Conservation (phyloP, 2,329 filamentous ascomycete genomes). For the Sporothrix brunneoviolacea region DNA sequence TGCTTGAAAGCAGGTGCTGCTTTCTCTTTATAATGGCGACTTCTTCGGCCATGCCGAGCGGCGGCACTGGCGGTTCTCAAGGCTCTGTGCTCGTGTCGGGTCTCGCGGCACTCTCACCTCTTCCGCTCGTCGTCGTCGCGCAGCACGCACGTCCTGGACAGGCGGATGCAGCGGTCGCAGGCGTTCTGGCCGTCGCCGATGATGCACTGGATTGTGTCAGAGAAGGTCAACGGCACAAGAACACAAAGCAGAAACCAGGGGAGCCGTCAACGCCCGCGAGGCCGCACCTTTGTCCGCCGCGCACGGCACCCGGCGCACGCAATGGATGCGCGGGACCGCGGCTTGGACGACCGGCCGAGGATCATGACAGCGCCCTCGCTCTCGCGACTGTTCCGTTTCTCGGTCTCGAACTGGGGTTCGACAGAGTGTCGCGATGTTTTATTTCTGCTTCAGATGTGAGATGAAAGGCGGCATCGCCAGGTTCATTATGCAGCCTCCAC, state of each 20-base stretch:
- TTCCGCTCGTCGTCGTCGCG: slow-evolving; percentile 15
- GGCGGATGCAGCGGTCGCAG: slow-evolving; percentile 11
- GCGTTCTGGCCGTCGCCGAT: slow-evolving; percentile 10
- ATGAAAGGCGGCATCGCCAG: too few species aligned
- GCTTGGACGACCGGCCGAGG: slow-evolving; percentile 12
- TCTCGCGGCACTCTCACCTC: slow-evolving; percentile 2
- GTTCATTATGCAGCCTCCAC: too few species aligned
- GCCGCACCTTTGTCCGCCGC: slow-evolving; percentile 12
- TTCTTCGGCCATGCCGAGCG: slow-evolving; percentile 5
- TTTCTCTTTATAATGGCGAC: too few species aligned
- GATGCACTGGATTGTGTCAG: slow-evolving; percentile 9
- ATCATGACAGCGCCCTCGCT: slow-evolving; percentile 6
- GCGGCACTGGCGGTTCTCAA: neutral
- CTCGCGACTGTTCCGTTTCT: too few species aligned
- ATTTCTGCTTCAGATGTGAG: too few species aligned
- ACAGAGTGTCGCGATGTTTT: slow-evolving; percentile 1
- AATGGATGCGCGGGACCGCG: slow-evolving; percentile 13
- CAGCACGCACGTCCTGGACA: slow-evolving; percentile 10
- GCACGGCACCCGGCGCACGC: slow-evolving; percentile 14
- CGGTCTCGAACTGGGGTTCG: too few species aligned
- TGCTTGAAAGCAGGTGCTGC: too few species aligned
- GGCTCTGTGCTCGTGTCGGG: too few species aligned
- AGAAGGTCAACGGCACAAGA: too few species aligned
- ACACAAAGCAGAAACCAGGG: too few species aligned
- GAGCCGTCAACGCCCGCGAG: too few species aligned